Conservation (phyloP, 225 moss, liverwort and hornwort species). For the Thuidium tamariscinum region DNA sequence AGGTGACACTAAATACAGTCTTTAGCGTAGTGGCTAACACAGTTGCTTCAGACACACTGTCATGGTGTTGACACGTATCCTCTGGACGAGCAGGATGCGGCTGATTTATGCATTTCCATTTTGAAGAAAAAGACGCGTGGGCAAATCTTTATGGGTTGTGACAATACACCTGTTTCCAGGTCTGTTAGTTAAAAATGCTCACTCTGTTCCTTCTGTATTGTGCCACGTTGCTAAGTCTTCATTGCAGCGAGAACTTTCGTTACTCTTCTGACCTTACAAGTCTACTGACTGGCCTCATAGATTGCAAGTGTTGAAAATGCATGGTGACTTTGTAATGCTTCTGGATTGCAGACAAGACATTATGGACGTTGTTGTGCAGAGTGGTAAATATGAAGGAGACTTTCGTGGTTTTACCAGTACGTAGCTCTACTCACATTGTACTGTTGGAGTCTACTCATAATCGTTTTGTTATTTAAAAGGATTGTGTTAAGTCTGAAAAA, state of each 20-base stretch:
- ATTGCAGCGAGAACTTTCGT: not conserved
- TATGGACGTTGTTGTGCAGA: constrained; percentile 50
- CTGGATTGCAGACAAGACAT: constrained; percentile 62
- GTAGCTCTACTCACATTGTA: not conserved
- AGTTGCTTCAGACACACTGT: not conserved
- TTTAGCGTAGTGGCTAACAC: not conserved
- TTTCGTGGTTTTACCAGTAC: constrained; percentile 69
- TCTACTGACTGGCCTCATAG: not conserved
- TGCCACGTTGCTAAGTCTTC: not conserved
- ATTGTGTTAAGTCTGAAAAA: not conserved
- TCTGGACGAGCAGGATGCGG: constrained; percentile 62
- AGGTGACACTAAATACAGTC: not conserved
- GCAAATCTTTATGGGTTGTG: constrained; percentile 78
- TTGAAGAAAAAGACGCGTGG: constrained; percentile 41
- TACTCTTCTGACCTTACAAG: not conserved
- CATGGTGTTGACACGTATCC: not conserved
- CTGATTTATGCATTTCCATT: constrained; percentile 65
- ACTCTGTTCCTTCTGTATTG: not conserved
- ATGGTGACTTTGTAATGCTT: constrained; percentile 1
- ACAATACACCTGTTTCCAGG: constrained; percentile 77
- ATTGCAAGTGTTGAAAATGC: not conserved
- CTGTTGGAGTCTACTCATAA: not conserved
- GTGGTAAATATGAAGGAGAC: constrained; percentile 70
- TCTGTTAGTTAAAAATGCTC: not conserved
- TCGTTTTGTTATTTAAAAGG: not conserved